A percentile compares a stretch with the other conserved stretches of the same genome.
These are phyloP conservation scores for Symbiodinium natans DNA, from an alignment of 73 alveolate species.

Conservation along the genomic window DNA sequence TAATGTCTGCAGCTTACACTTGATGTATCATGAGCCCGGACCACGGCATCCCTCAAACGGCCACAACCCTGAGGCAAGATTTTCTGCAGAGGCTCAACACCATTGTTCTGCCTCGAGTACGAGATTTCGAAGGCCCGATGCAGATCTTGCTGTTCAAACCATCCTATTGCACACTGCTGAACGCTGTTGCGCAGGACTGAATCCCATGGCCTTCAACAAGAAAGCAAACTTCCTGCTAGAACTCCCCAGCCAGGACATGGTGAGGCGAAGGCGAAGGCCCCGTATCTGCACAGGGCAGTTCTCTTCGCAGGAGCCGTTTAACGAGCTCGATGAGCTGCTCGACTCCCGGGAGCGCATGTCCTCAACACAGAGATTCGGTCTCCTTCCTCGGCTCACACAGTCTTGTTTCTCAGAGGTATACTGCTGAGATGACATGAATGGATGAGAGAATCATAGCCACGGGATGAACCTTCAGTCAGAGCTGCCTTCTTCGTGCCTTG, in stretches of 20 bases:
- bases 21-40: neutral
- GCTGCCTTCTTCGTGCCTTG: too few species aligned
- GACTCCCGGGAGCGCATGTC: conserved; percentile 58
- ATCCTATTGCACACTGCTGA: neutral
- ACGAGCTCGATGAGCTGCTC: conserved; percentile 73
- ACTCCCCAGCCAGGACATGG: conserved; percentile 59
- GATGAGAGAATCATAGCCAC: too few species aligned
- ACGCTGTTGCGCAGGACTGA: conserved; percentile 37
- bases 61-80: conserved; percentile 14
- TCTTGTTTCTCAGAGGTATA: neutral
- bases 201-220: conserved; percentile 57
- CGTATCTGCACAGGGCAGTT: neutral
- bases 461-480: neutral
- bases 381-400: neutral
- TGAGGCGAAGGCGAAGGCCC: neutral
- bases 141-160: neutral
- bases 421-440: neutral
- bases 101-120: conserved; percentile 75
- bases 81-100: conserved; percentile 69
- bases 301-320: conserved; percentile 47
- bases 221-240: conserved; percentile 50
- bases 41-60: neutral
- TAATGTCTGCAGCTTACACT: conserved; percentile 3
- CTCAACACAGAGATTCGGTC: too few species aligned
- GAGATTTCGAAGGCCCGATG: conserved; percentile 79